These are phyloP conservation scores for Uronychia binucleata DNA, from an alignment of 73 alveolate genomes.

Conservation along the genomic window DNA sequence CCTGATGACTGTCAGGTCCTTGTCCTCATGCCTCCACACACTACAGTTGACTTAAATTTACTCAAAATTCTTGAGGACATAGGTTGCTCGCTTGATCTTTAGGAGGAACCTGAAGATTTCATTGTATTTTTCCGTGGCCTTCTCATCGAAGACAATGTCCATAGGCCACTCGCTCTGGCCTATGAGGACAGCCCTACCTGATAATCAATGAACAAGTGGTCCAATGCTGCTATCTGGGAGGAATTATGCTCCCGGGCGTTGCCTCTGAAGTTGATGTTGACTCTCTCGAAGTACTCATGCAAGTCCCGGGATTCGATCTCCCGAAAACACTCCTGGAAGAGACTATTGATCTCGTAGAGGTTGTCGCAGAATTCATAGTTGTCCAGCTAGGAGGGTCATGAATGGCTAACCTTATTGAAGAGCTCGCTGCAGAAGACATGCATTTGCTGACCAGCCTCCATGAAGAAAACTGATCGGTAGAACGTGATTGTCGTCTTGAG, in stretches of 20 bases:
- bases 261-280: conserved; percentile 5
- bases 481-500: conserved; percentile 12
- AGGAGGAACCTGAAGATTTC: conserved; percentile 8
- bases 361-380: conserved; percentile 27
- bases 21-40: not conserved
- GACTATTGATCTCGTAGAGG: conserved; percentile 38
- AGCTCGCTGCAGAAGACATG: conserved; percentile 12
- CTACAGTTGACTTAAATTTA: not conserved
- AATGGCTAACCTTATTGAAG: conserved; percentile 10
- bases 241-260: conserved; percentile 3
- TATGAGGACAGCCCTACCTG: no score
- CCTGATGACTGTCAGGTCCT: not conserved
- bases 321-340: conserved; percentile 27
- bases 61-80: conserved; percentile 12
- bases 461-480: conserved; percentile 37
- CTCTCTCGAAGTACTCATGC: conserved; percentile 9
- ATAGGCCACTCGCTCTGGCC: conserved; percentile 63
- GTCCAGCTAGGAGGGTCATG: conserved; percentile 20
- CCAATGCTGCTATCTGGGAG: conserved; percentile 21
- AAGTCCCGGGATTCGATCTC: not conserved
- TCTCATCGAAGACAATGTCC: conserved; percentile 33
- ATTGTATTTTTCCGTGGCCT: conserved; percentile 30
- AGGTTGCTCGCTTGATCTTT: conserved; percentile 49
- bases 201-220: conserved; percentile 21
- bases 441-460: conserved; percentile 61